phyloP scores from a whole-genome alignment of 78 protist species.

The Tieghemostelium lacteum region DNA sequence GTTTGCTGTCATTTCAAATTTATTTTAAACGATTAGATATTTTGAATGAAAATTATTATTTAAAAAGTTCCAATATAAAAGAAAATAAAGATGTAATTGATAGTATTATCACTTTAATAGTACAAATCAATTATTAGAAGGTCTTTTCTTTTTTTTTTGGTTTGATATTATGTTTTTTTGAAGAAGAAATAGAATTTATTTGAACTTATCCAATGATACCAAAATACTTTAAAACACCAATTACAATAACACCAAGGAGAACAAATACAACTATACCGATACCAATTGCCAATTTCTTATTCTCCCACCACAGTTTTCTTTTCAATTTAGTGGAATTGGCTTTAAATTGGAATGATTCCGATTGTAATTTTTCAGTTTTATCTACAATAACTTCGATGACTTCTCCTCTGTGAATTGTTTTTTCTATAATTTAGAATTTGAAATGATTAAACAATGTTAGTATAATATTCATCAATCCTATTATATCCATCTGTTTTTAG shows the following conservation, averaged over 20 bases:
- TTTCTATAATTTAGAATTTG: constrained; percentile 64
- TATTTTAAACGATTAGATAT: no score
- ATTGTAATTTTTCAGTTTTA: constrained; percentile 91
- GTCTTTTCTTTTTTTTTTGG: no score
- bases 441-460: neutral
- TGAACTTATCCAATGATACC: constrained; percentile 29
- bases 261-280: constrained; percentile 63
- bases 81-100: no score
- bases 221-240: constrained; percentile 46
- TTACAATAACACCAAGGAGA: constrained; percentile 24
- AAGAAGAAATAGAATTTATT: neutral
- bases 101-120: no score
- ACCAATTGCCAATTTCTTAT: constrained; percentile 84
- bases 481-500: neutral
- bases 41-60: no score
- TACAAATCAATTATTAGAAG: no score
- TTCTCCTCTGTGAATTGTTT: constrained; percentile 94
- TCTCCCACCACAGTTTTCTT: constrained; percentile 96
- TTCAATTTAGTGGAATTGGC: constrained; percentile 85
- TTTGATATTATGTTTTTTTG: no score
- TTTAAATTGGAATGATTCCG: constrained; percentile 88
- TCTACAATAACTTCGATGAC: constrained; percentile 94
- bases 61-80: no score
- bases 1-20: no score
- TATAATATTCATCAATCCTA: neutral